phyloP scores from a whole-genome alignment of 1,139 yeast species.

The Petasospora rhodanensis region DNA sequence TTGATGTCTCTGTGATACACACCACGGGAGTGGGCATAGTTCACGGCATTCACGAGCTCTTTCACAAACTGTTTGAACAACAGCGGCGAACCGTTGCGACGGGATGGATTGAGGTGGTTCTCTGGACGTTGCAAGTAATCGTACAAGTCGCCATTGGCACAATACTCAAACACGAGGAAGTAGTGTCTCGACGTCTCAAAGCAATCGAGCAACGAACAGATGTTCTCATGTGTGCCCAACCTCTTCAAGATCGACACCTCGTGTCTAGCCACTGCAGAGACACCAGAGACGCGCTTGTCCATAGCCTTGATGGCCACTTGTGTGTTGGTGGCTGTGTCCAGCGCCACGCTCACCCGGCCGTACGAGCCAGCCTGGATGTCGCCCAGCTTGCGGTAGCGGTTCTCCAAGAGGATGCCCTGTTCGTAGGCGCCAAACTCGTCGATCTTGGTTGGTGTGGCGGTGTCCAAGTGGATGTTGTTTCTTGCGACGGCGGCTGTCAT shows the following conservation, averaged over 20 bases:
- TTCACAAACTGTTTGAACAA: conserved; percentile 31
- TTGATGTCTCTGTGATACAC: conserved; percentile 84
- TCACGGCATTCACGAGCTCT: conserved; percentile 69
- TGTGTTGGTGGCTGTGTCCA: conserved; percentile 42
- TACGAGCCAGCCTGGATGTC: conserved; percentile 80
- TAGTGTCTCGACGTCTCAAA: conserved; percentile 49
- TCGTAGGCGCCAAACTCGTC: conserved; percentile 20
- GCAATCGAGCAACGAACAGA: conserved; percentile 65
- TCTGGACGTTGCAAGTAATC: conserved; percentile 65
- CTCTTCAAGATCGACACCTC: conserved; percentile 62
- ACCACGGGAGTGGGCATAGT: conserved; percentile 64
- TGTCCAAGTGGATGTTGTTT: conserved; percentile 1
- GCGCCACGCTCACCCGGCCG: conserved; percentile 74
- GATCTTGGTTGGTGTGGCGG: conserved; percentile 4
- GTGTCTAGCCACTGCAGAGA: conserved; percentile 43
- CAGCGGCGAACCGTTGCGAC: conserved; percentile 15
- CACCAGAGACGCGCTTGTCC: conserved; percentile 24
- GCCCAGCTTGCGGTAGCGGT: conserved; percentile 54
- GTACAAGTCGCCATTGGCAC: conserved; percentile 83
- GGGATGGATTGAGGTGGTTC: conserved; percentile 17
- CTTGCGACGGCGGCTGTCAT: conserved; percentile 8
- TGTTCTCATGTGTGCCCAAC: conserved; percentile 40
- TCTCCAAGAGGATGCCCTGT: conserved; percentile 45
- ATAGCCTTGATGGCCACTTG: conserved; percentile 73
- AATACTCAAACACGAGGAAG: conserved; percentile 75